These are phyloP conservation scores for Sanguinoderma infundibulare DNA, from an alignment of 1,284 basidiomycete genomes.

Conservation along the genomic window DNA sequence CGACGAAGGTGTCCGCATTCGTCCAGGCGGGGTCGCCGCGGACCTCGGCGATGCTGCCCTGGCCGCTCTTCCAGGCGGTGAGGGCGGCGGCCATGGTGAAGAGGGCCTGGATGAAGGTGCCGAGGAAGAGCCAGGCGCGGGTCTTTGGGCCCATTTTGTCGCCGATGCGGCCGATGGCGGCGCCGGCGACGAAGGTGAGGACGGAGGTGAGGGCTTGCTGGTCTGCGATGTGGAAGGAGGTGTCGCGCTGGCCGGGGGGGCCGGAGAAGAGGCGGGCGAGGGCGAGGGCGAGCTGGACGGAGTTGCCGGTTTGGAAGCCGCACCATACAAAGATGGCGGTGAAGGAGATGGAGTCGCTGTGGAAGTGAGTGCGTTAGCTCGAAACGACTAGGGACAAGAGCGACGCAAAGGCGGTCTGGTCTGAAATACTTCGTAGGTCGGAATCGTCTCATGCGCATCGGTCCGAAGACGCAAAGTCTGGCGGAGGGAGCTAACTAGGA, in stretches of 20 bases:
- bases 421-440: too few relatives aligned
- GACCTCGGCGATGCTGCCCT: conserved; percentile 55
- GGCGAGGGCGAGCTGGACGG: conserved; percentile 64
- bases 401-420: neutral
- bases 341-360: conserved; percentile 75
- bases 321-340: conserved; percentile 86
- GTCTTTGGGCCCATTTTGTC: conserved; percentile 73
- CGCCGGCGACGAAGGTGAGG: conserved; percentile 73
- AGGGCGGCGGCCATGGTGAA: conserved; percentile 77
- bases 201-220: conserved; percentile 83
- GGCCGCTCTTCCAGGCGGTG: conserved; percentile 64
- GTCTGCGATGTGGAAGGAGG: conserved; percentile 74
- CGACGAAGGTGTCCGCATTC: conserved; percentile 65
- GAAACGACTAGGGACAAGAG: neutral
- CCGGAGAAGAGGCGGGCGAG: conserved; percentile 69
- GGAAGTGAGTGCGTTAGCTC: neutral
- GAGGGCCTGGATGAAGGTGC: conserved; percentile 76
- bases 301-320: conserved; percentile 85
- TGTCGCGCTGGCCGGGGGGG: conserved; percentile 49
- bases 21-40: conserved; percentile 74
- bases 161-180: conserved; percentile 72
- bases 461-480: too few relatives aligned
- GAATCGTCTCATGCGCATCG: too few relatives aligned
- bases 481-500: too few relatives aligned
- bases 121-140: conserved; percentile 75